phyloP scores from a whole-genome alignment of 1,284 basidiomycete species.

The Tilletiaria anomala region DNA sequence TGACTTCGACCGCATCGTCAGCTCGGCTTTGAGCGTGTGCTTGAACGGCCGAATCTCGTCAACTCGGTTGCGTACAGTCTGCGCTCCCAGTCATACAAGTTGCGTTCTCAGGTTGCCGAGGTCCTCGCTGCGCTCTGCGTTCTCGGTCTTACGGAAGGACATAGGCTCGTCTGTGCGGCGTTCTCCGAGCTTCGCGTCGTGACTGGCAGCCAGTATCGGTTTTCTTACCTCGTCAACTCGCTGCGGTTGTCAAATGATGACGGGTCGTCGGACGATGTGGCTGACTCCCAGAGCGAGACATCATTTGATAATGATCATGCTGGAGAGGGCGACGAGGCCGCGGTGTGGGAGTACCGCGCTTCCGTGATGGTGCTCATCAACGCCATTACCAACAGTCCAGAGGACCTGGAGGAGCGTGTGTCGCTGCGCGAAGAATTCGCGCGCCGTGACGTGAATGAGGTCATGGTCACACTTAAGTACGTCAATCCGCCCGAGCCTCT shows the following conservation, averaged over 20 bases:
- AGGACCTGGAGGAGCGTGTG: constrained; percentile 62
- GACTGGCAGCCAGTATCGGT: too few species aligned
- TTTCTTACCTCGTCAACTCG: constrained; percentile 57
- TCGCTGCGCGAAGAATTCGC: constrained; percentile 64
- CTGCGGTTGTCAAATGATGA: constrained; percentile 48
- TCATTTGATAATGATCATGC: constrained; percentile 1
- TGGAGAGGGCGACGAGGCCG: constrained; percentile 9
- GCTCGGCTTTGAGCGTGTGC: too few species aligned
- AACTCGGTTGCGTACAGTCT: too few species aligned
- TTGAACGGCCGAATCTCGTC: too few species aligned
- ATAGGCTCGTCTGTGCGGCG: too few species aligned
- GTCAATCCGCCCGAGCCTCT: constrained; percentile 59
- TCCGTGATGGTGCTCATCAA: constrained; percentile 63
- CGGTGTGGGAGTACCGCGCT: constrained; percentile 63
- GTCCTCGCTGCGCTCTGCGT: too few species aligned
- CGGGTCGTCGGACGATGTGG: constrained; percentile 39
- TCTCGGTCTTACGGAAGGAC: too few species aligned
- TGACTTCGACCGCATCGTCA: too few species aligned
- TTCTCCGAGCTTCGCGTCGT: too few species aligned
- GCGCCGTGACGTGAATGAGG: constrained; percentile 64
- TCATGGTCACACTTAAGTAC: constrained; percentile 61
- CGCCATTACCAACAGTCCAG: constrained; percentile 61
- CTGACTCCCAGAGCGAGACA: constrained; percentile 10
- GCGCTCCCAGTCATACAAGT: too few species aligned
- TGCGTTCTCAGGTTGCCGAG: too few species aligned